Evolutionary conservation across 768 basidiomycete species (phyloP), one percentile per base, ranked within the genome.

Genomic region (Dentipellis sp.): DNA sequence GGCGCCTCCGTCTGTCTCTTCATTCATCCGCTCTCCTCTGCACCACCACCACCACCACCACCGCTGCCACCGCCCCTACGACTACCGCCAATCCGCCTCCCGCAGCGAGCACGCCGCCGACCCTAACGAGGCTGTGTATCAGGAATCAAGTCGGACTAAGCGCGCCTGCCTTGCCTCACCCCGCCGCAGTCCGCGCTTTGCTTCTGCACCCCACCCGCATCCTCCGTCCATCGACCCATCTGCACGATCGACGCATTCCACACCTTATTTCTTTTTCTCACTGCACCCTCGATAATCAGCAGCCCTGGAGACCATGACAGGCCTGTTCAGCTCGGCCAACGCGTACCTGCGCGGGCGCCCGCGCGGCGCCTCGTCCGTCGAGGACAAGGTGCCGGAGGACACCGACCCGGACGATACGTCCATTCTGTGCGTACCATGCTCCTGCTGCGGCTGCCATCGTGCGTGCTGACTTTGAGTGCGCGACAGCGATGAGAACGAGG

Each of bases 401-500:
- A 86, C 86, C 40, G 84, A 91, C 65, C 86, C 88, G 58, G 88
- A 95, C 72, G 91, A 94, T 71, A 91, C 89, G 49, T 89, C 86
- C 58, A 88, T 93, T 73, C 73, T 95, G 84, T 90, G 68, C 66
- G 88, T 87, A 54, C 52, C 37, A 29, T n/a, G n/a, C n/a, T n/a
- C n/a, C n/a, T n/a, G n/a, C n/a, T n/a, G n/a, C 47, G 19, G n/a
- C n/a, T n/a, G n/a, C n/a, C n/a, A n/a, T n/a, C n/a, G n/a, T n/a
- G n/a, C n/a, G n/a, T n/a, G n/a, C n/a, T n/a, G n/a, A n/a, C n/a
- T n/a, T n/a, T n/a, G n/a, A n/a, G n/a, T n/a, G n/a, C n/a, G n/a
- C n/a, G n/a, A 36, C 71, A 91, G 91, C 71, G 92, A 95, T 71
- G 92, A 94, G 69, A 79, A 94, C 71, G 89, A 97, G 68, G 94